Evolutionary conservation across 352 stramenopile genomes (phyloP), one percentile per base, ranked within the genome.

Genomic region (Phytophthora ohioensis): DNA sequence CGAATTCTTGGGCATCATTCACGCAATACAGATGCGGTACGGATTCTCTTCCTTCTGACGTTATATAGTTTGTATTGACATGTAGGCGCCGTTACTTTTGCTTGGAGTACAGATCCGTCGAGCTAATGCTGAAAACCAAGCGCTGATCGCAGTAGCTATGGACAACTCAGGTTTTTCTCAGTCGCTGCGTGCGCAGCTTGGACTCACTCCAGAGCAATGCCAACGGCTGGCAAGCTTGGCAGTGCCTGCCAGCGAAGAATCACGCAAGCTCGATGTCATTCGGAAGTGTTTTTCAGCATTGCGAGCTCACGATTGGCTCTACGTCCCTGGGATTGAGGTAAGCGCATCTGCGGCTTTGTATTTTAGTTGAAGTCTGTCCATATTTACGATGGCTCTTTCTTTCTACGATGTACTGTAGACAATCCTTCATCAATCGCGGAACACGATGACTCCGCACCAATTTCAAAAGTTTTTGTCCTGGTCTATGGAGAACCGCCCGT

Each of bases 271-370:
- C 6, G 85, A 93, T 31, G 88, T 82, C 2, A 94, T 96, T 54
- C 77, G 78, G n/a, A 96, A 96, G 59, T 96, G 89, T 47, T 96
- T 96, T 54, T 89, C 89, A 8, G 85, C 88, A 17, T 60, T 96
- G 11, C 86, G 82, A 38, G 87, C 85, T 1, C 89, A 96, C 64
- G 88, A 95, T 69, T 96, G 89, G 89, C 79, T 96, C 27, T 92
- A 93, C 57, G 93, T 95, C 39, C 82, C 85, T 5, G 85, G 89
- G 43, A 93, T 88, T 53, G 89, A 96, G 85, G 87, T 96, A 11
- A 30, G 70, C 62, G 5, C 10, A 31, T 27, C 3, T 12, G n/a
- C 58, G 12, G 13, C 35, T 31, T 21, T 13, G 27, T 32, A 47
- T 6, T 59, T 15, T 17, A 38, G 3, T n/a, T 38, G 15, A 13